Base-by-base conservation (phyloP, 2,329 filamentous ascomycete genomes). In the Mycocentrospora acerina region DNA sequence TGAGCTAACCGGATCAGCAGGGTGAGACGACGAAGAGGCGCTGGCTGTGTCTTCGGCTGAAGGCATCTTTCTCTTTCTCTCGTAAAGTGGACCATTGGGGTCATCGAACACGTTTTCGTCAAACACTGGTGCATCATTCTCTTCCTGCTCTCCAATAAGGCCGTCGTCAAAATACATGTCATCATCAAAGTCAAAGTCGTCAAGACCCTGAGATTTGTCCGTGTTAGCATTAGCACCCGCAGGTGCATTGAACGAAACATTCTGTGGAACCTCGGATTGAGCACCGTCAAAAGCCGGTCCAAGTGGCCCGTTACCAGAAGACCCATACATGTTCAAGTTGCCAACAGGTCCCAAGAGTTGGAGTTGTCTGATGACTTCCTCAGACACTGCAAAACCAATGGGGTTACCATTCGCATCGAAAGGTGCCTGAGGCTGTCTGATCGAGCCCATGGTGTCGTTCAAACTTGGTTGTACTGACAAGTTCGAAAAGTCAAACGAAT, bases 71-170 rank as follows among this genome's bases (percentile, higher is more conserved):
- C 57, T 43, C 30, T 62, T 65, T 77, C 11, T 81, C 81, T 85
- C 74, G 22, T 62, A 68, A 6, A 69, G 37, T 7, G 60, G 67
- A 14, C 62, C 55, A n/a, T 54, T 39, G 2, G 68, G 68, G 37
- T 81, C 74, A 48, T 89, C 85, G 56, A 89, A 88, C 11, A 88
- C 76, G 5, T 82, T 84, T 60, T 89, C 85, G 44, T 89, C 84
- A 59, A 89, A 88, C 2, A 77, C 72, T 0, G 71, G 70, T 1
- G 73, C 73, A 18, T 83, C 78, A 4, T 64, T 57, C 7, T 55
- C 59, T 13, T 73, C 74, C 55, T 79, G 66, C 40, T 74, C 76
- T 32, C 78, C 75, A 11, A 77, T 73, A 50, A 81, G 66, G 2
- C 82, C 83, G 55, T 82, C 81, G 46, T 86, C 82, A 55, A 84